phyloP scores from a whole-genome alignment of 176 grass and related monocot genomes.

The Cocos nucifera region DNA sequence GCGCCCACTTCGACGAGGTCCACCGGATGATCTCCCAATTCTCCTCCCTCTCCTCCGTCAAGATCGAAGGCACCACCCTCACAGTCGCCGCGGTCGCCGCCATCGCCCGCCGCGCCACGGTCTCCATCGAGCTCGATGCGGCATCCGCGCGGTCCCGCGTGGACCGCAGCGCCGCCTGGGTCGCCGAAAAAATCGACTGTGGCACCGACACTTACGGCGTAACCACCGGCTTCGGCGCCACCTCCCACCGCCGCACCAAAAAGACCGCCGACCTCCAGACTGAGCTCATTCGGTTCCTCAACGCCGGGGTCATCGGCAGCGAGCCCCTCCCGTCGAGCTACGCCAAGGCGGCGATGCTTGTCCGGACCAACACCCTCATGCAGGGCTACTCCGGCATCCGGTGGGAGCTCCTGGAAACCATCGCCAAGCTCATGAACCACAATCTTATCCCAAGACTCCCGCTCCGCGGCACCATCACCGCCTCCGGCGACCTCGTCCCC shows the following conservation, averaged over 20 bases:
- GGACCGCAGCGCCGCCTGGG: constrained; percentile 10
- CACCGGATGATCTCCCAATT: constrained; percentile 18
- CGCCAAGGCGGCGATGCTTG: constrained; percentile 17
- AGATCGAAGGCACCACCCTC: constrained; percentile 13
- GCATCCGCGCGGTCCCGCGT: constrained; percentile 1
- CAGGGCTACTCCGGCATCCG: constrained; percentile 22
- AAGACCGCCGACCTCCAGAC: constrained; percentile 9
- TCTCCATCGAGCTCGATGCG: constrained; percentile 3
- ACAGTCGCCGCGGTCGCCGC: constrained; percentile 17
- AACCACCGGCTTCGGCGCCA: constrained; percentile 14
- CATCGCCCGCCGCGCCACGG: not conserved
- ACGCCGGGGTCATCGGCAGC: constrained; percentile 10
- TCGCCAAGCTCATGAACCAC: constrained; percentile 11
- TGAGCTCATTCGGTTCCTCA: constrained; percentile 16
- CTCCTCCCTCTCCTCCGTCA: constrained; percentile 9
- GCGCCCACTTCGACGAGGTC: constrained; percentile 15
- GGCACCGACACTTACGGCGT: constrained; percentile 14
- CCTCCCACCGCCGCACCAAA: constrained; percentile 12
- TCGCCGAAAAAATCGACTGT: not conserved
- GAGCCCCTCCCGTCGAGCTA: constrained; percentile 10
- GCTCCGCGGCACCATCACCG: constrained; percentile 15
- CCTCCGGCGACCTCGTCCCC: constrained; percentile 18
- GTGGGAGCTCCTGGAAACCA: constrained; percentile 17
- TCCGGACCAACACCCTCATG: constrained; percentile 14
- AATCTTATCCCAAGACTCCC: constrained; percentile 13